Percentiles rank a stretch among this genome's conserved stretches.
phyloP scores from a whole-genome alignment of 768 basidiomycete genomes.

The Mrakia blollopis region DNA sequence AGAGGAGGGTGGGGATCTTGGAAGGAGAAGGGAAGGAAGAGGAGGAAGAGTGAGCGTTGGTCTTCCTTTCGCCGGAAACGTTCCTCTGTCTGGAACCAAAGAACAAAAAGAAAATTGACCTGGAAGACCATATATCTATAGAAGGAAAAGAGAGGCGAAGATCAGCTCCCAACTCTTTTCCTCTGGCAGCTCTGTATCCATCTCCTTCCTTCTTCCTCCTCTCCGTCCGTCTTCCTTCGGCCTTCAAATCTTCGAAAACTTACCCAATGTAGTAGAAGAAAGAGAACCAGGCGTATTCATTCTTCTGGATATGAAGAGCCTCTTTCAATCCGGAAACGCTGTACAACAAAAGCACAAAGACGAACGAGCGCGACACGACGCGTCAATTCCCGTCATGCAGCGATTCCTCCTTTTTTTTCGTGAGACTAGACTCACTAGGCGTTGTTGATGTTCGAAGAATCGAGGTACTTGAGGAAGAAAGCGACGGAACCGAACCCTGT shows the following conservation, averaged over 20 bases:
- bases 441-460: conserved; percentile 18
- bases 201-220: too few species aligned
- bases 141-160: background rate
- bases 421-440: background rate
- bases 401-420: too few species aligned
- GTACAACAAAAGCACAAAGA: too few species aligned
- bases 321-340: conserved; percentile 10
- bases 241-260: background rate
- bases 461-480: conserved; percentile 31
- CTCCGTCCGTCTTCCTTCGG: background rate
- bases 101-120: too few species aligned
- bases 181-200: too few species aligned
- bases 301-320: conserved; percentile 13
- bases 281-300: conserved; percentile 21
- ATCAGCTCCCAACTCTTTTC: too few species aligned
- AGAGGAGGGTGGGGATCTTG: conserved; percentile 17
- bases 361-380: background rate
- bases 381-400: background rate
- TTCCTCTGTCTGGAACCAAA: too few species aligned
- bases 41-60: too few species aligned
- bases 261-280: conserved; percentile 27
- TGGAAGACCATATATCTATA: conserved; percentile 22
- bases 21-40: too few species aligned
- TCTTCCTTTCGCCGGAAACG: too few species aligned
- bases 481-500: background rate